These are phyloP conservation scores for Cyamopsis tetragonoloba DNA, from an alignment of 306 rosid genomes.

Conservation along the genomic window DNA sequence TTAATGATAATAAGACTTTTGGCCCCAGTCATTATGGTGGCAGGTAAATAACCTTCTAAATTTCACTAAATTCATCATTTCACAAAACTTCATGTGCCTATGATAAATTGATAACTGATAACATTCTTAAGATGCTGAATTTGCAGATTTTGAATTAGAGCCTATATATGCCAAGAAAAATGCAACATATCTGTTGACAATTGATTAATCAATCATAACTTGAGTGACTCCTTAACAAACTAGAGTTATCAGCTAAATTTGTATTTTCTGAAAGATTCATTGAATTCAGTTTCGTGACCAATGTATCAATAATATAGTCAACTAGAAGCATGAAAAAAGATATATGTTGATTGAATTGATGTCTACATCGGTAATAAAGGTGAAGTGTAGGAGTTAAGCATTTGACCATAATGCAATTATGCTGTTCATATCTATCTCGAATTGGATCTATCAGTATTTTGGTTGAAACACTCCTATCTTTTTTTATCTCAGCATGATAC, in stretches of 20 bases:
- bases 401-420: background rate
- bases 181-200: background rate
- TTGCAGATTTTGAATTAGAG: background rate
- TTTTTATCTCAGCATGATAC: no score
- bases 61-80: background rate
- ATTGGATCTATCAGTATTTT: background rate
- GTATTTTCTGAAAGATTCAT: background rate
- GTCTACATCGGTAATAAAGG: background rate
- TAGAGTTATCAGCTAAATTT: background rate
- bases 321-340: background rate
- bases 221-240: background rate
- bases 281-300: background rate
- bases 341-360: background rate
- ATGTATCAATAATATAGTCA: background rate
- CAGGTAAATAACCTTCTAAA: conserved; percentile 45
- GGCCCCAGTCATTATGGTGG: conserved; percentile 66
- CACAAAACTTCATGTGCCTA: background rate
- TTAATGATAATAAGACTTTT: conserved; percentile 63
- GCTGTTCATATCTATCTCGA: background rate
- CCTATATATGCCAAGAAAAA: conserved; percentile 19
- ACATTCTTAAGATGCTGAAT: background rate
- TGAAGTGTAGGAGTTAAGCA: background rate
- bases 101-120: background rate
- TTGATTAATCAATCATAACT: background rate
- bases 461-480: no score